A percentile compares a stretch with the other conserved stretches of the same genome.
These are phyloP conservation scores for Fusarium cicatricum DNA, from an alignment of 2,329 filamentous ascomycete species.

Conservation along the genomic window DNA sequence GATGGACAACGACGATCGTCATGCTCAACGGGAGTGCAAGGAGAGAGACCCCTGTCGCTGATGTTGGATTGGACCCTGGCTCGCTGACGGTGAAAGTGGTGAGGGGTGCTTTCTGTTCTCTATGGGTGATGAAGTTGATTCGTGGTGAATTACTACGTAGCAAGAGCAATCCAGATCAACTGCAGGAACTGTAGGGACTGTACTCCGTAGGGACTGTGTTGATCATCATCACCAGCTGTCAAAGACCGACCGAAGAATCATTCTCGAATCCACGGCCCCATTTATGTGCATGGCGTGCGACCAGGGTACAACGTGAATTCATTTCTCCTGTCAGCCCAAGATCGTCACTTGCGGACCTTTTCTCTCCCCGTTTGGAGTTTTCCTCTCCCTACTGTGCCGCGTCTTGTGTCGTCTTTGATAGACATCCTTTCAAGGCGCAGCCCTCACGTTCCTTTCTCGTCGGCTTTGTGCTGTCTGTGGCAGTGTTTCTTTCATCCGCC, in stretches of 20 bases:
- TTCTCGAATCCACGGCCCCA: slow-evolving; percentile 5
- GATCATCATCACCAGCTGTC: too few relatives aligned
- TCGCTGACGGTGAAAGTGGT: neutral
- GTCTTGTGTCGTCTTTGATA: neutral
- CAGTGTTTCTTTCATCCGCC: slow-evolving; percentile 9
- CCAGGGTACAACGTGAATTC: slow-evolving; percentile 21
- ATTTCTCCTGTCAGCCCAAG: slow-evolving; percentile 14
- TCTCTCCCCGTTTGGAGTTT: neutral
- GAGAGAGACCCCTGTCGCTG: neutral
- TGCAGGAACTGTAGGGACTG: too few relatives aligned
- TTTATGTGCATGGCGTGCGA: slow-evolving; percentile 11
- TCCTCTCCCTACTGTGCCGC: too few relatives aligned
- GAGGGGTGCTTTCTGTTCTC: slow-evolving; percentile 1
- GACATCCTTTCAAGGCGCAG: slow-evolving; percentile 7
- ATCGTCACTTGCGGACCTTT: slow-evolving; percentile 16
- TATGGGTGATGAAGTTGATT: too few relatives aligned
- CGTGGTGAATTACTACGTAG: neutral
- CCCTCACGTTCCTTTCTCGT: slow-evolving; percentile 3
- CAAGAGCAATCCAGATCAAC: too few relatives aligned
- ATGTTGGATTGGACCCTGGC: slow-evolving; percentile 8
- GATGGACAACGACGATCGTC: slow-evolving; percentile 17
- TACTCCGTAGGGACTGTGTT: too few relatives aligned
- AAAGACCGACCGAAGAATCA: neutral
- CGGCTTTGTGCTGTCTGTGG: slow-evolving; percentile 21
- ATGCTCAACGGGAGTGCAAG: slow-evolving; percentile 15